Evolutionary conservation across 108 stramenopile genomes (phyloP), one percentile per base, ranked within the genome.

Genomic region (Conticribra weissflogii): DNA sequence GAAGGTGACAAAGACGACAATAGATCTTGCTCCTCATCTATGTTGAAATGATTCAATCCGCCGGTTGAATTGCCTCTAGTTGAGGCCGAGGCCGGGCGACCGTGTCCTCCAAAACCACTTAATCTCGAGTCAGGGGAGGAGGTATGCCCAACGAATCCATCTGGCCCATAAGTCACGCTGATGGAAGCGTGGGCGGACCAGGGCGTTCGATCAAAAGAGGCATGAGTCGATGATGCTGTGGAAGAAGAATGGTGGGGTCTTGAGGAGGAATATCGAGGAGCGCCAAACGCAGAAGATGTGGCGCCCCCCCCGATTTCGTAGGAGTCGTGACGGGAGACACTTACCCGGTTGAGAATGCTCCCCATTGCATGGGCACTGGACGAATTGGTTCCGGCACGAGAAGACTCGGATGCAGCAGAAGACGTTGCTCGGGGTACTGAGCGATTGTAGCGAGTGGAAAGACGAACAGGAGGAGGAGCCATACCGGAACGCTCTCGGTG

Each of bases 11-110:
- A 24, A 27, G 71, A 21, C 4, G 68, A 32, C 2, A 64, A 8
- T 18, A 64, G 29, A 46, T 70, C 59, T 8, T 66, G 52, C 18
- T 54, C 70, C 16, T 64, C 72, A 5, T 64, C 62, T 27, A 36
- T 25, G 7, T 47, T 45, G 27, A 33, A 3, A 21, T 21, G 50
- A 2, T 49, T 27, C 21, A 65, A 19, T 19, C 34, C 24, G 31
- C 48, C 21, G 3, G 50, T 31, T 33, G 36, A 5, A 5, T 12
- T 12, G 8, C 36, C 36, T 41, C 12, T 5, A 41, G 36, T 9
- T 5, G 36, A 41, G 36, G 36, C 36, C 12, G 36, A 5, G 8
- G 36, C 36, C 8, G 36, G 8, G 5, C 36, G 8, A 9, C 36
- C 12, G 12, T 9, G 12, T 12, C 36, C 12, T 5, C 36, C 12